A percentile compares a stretch with the other conserved stretches of the same genome.
Conservation (phyloP, 768 basidiomycete species). For the Hericium erinaceus region DNA sequence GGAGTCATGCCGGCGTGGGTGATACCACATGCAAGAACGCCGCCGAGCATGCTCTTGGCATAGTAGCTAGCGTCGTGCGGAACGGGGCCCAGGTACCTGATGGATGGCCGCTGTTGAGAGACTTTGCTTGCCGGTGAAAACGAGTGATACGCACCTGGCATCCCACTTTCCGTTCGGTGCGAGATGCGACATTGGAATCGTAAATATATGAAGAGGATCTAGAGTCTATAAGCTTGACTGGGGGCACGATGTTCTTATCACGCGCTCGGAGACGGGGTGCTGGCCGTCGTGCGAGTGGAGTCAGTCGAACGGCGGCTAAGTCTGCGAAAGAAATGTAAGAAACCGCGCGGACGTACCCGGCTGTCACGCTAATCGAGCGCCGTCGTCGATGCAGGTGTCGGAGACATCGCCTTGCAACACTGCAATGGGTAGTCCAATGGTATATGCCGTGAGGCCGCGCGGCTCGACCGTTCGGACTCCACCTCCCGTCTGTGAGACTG, state of each 20-base stretch:
- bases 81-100: slow-evolving; percentile 54
- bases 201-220: slow-evolving; percentile 20
- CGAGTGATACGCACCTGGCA: slow-evolving; percentile 39
- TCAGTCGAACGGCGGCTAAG: too few relatives aligned
- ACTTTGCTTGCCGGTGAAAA: not conserved
- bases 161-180: slow-evolving; percentile 59
- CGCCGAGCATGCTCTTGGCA: slow-evolving; percentile 81
- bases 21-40: slow-evolving; percentile 80
- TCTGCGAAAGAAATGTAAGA: too few relatives aligned
- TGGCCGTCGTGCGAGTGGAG: too few relatives aligned
- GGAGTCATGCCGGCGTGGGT: slow-evolving; percentile 86
- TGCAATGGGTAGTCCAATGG: too few relatives aligned
- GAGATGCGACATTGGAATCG: slow-evolving; percentile 38
- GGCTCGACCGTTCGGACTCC: too few relatives aligned
- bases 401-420: too few relatives aligned
- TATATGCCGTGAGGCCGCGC: too few relatives aligned
- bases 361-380: too few relatives aligned
- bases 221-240: slow-evolving; percentile 21
- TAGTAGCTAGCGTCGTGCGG: slow-evolving; percentile 73
- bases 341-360: too few relatives aligned
- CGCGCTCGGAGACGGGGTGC: too few relatives aligned
- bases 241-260: slow-evolving; percentile 3
- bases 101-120: not conserved
- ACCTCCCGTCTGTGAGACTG: too few relatives aligned
- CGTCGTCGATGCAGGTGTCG: too few relatives aligned